Conservation (phyloP, 345 rosid genomes). For the Zanthoxylum bungeanum region DNA sequence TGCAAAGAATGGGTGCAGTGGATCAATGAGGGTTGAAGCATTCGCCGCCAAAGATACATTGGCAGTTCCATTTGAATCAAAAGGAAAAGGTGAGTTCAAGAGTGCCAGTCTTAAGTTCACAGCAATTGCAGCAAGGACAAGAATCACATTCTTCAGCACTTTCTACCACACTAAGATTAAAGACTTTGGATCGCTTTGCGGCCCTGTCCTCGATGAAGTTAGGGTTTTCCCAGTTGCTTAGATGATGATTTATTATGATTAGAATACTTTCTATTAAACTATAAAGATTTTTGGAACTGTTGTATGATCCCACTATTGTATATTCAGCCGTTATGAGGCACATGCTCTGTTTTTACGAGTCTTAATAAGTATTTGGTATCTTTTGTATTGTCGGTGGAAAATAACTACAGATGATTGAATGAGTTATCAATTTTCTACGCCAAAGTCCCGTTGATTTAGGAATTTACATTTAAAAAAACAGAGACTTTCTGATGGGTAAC, state of each 20-base stretch:
- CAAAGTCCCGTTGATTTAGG: neutral
- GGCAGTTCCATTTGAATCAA: constrained; percentile 61
- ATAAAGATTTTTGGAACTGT: constrained; percentile 11
- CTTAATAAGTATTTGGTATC: neutral
- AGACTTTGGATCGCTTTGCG: constrained; percentile 82
- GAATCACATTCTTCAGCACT: constrained; percentile 86
- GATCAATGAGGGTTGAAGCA: constrained; percentile 93
- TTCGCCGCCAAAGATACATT: constrained; percentile 64
- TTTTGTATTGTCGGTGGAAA: constrained; percentile 1
- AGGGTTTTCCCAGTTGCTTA: constrained; percentile 39
- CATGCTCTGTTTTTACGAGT: constrained; percentile 11
- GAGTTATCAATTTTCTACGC: constrained; percentile 3
- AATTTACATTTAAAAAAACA: neutral
- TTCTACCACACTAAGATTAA: constrained; percentile 64
- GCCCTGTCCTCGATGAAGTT: constrained; percentile 80
- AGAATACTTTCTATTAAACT: neutral
- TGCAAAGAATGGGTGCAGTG: constrained; percentile 84
- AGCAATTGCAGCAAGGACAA: constrained; percentile 60
- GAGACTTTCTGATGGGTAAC: neutral
- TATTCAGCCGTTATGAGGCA: constrained; percentile 17
- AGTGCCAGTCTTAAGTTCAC: constrained; percentile 58
- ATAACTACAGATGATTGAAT: neutral
- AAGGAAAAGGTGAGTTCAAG: constrained; percentile 65
- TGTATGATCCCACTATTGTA: constrained; percentile 8
- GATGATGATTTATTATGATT: constrained; percentile 4